phyloP scores from a whole-genome alignment of 2,329 filamentous ascomycete genomes.

The Botryotinia narcissicola region DNA sequence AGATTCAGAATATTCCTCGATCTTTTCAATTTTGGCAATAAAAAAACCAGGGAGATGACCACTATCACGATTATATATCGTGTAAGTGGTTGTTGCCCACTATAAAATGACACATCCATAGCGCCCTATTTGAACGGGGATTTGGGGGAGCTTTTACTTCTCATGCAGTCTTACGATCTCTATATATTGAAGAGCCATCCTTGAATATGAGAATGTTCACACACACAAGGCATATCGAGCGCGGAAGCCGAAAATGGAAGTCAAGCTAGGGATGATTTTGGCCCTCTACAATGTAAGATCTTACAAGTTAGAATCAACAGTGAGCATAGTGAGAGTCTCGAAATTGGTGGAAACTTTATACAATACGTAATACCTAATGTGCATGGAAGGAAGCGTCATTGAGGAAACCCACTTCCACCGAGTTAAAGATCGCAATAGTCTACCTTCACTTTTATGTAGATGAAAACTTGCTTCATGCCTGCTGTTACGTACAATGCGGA shows the following conservation, averaged over 20 bases:
- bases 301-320: neutral
- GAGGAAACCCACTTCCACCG: neutral
- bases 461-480: neutral
- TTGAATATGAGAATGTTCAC: neutral
- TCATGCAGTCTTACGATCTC: neutral
- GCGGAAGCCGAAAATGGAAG: neutral
- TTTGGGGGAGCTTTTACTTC: neutral
- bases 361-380: neutral
- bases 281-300: neutral
- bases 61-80: neutral
- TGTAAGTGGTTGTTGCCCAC: neutral
- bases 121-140: neutral
- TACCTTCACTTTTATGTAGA: neutral
- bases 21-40: slow-evolving; percentile 11
- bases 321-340: no score
- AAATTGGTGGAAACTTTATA: neutral
- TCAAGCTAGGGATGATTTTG: neutral
- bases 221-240: neutral
- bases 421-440: neutral
- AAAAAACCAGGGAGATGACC: neutral
- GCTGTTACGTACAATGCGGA: neutral
- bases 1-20: neutral
- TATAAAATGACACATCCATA: neutral
- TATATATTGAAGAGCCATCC: neutral
- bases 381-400: neutral